Evolutionary conservation across 2,329 filamentous ascomycete species (phyloP).

Genomic region (Nemania sp.): DNA sequence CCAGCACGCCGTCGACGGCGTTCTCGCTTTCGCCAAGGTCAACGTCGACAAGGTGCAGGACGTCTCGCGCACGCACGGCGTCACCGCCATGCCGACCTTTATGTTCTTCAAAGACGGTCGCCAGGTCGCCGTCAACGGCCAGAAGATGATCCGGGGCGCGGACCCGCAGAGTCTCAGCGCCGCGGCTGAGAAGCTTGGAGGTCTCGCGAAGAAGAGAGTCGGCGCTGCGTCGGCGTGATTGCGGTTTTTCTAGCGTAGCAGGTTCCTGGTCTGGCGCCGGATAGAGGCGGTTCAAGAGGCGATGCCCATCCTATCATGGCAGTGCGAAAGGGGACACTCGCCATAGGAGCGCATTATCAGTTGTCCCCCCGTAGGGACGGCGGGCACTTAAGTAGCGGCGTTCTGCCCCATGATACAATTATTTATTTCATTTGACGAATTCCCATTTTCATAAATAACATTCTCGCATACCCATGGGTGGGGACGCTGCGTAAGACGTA

Average conservation of each 20-base stretch:
- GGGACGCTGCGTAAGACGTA: no score
- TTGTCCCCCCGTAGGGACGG: no score
- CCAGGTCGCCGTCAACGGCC: slow-evolving; percentile 47
- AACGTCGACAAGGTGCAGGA: slow-evolving; percentile 60
- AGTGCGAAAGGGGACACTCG: no score
- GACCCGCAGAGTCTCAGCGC: slow-evolving; percentile 39
- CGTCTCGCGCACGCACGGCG: slow-evolving; percentile 53
- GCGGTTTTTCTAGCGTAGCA: not conserved
- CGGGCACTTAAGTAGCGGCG: no score
- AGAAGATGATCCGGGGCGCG: slow-evolving; percentile 45
- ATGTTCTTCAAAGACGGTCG: slow-evolving; percentile 62
- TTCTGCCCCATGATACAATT: no score
- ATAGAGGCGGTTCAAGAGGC: not conserved
- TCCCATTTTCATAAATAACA: no score
- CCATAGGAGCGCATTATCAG: no score
- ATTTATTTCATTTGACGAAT: no score
- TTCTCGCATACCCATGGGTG: no score
- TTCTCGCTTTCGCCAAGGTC: slow-evolving; percentile 61
- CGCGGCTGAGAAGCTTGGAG: slow-evolving; percentile 45
- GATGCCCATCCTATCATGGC: not conserved
- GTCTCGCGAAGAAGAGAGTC: slow-evolving; percentile 43
- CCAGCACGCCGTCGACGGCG: slow-evolving; percentile 45
- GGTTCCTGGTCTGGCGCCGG: not conserved
- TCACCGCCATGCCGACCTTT: slow-evolving; percentile 64
- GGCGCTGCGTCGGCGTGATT: slow-evolving; percentile 24